Evolutionary conservation across 805 yeast species (phyloP), one percentile per base, ranked within the genome.

Genomic region (Starmera caribaea): DNA sequence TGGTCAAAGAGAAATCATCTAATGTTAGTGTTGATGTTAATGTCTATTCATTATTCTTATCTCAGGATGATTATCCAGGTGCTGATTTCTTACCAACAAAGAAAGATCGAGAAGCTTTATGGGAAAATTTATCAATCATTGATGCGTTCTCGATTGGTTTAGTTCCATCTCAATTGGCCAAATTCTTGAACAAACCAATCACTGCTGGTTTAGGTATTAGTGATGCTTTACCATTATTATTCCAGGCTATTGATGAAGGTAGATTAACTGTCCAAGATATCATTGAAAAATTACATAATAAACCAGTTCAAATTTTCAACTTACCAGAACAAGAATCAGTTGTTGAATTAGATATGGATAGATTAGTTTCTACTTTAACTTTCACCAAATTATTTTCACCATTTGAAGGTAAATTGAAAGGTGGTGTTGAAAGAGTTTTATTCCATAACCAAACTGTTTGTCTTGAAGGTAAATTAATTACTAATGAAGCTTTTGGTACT

Each of bases 21-120:
- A 72, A 72, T 48, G 95, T 90, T 31, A 87, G 97, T 16, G 84
- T 95, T 62, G 97, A 90, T 61, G 95, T 86, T 45, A 68, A 88
- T 16, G 79, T 90, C 37, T 81, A 77, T 57, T 68, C 95, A 5
- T 68, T 89, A 57, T 88, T 87, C 67, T 66, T 84, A 46, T 71
- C 85, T 35, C 82, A 76, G 58, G 76, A 76, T 31, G 84, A 79
- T 38, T 80, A 80, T 53, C 79, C 84, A 37, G 77, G 77, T 49
- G 81, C 87, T 49, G 55, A 62, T 17, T 79, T 79, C 69, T 69
- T 88, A 60, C 96, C 96, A 47, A 71, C 90, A 16, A 71, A 72
- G 56, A 83, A 74, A 48, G 96, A 86, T 56, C 95, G 85, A 65
- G 71, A 69, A 17, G 83, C 81, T 38, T 71, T 90, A 51, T 89